phyloP scores from a whole-genome alignment of 768 basidiomycete genomes.

The Termitomyces eurrhizus region DNA sequence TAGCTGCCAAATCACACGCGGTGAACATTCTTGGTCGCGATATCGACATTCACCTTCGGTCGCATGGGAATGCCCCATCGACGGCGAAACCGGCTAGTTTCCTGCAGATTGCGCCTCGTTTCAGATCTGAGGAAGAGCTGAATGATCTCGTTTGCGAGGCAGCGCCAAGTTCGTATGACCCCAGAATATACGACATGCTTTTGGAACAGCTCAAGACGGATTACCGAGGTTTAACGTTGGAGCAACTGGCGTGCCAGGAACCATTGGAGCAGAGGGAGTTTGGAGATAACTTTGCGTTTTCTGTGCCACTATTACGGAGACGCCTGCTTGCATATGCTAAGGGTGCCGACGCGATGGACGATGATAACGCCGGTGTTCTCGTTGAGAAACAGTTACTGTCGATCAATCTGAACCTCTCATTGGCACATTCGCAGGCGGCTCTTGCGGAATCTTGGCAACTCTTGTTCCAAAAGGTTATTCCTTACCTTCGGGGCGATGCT shows the following conservation, averaged over 20 bases:
- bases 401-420: constrained; percentile 85
- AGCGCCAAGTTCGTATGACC: constrained; percentile 66
- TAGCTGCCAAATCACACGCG: constrained; percentile 69
- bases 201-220: constrained; percentile 40
- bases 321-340: constrained; percentile 51
- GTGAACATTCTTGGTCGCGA: constrained; percentile 73
- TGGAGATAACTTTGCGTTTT: constrained; percentile 79
- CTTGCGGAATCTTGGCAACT: constrained; percentile 78
- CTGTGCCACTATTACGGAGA: constrained; percentile 51
- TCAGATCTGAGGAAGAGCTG: constrained; percentile 61
- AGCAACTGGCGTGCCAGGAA: constrained; percentile 61
- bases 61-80: constrained; percentile 30
- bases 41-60: constrained; percentile 55
- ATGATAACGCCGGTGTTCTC: constrained; percentile 40
- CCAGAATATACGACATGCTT: constrained; percentile 64
- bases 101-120: constrained; percentile 46
- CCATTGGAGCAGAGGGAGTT: constrained; percentile 67
- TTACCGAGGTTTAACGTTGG: constrained; percentile 60
- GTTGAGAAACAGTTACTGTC: constrained; percentile 61
- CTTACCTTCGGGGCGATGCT: constrained; percentile 61
- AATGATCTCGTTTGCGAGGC: constrained; percentile 68
- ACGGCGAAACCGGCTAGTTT: constrained; percentile 58
- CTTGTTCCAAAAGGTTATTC: constrained; percentile 59
- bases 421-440: constrained; percentile 73
- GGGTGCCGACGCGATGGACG: constrained; percentile 34